A percentile compares a stretch with the other conserved stretches of the same genome.
These are phyloP conservation scores for Crotalaria pallida DNA, from an alignment of 306 rosid species.

Conservation along the genomic window DNA sequence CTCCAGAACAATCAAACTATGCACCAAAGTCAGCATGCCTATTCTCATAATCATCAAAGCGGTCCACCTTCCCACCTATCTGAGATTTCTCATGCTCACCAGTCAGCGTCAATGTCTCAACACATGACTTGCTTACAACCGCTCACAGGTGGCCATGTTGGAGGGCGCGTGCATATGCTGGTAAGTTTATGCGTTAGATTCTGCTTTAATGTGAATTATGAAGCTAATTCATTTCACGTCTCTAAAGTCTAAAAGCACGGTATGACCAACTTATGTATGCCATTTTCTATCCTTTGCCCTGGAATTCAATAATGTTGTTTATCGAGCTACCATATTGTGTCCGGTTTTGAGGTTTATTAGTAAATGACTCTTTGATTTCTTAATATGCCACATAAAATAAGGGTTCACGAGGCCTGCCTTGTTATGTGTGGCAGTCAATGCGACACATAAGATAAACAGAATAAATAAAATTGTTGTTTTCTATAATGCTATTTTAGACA, in stretches of 20 bases:
- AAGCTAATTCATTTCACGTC: too few species aligned
- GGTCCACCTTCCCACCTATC: slow-evolving; percentile 66
- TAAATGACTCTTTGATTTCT: slow-evolving; percentile 6
- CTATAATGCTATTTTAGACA: neutral
- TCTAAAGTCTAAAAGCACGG: neutral
- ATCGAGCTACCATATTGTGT: slow-evolving; percentile 9
- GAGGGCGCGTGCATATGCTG: slow-evolving; percentile 84
- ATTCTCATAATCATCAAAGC: slow-evolving; percentile 74
- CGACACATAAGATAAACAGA: neutral
- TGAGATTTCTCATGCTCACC: slow-evolving; percentile 80
- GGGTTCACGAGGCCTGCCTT: neutral
- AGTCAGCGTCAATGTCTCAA: slow-evolving; percentile 69
- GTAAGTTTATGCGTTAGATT: slow-evolving; percentile 41
- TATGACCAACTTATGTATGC: neutral
- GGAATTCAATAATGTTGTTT: too few species aligned
- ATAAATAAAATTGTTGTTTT: neutral
- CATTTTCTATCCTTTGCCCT: neutral
- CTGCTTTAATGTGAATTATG: neutral
- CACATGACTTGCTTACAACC: slow-evolving; percentile 79
- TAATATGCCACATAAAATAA: neutral
- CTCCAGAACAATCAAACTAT: slow-evolving; percentile 72
- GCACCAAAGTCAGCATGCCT: slow-evolving; percentile 72
- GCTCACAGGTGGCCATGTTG: slow-evolving; percentile 61
- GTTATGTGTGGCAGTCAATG: neutral
- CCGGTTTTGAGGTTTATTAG: neutral